A percentile compares a stretch with the other conserved stretches of the same genome.
phyloP scores from a whole-genome alignment of 2,329 filamentous ascomycete species.

The Aspergillus hortae region DNA sequence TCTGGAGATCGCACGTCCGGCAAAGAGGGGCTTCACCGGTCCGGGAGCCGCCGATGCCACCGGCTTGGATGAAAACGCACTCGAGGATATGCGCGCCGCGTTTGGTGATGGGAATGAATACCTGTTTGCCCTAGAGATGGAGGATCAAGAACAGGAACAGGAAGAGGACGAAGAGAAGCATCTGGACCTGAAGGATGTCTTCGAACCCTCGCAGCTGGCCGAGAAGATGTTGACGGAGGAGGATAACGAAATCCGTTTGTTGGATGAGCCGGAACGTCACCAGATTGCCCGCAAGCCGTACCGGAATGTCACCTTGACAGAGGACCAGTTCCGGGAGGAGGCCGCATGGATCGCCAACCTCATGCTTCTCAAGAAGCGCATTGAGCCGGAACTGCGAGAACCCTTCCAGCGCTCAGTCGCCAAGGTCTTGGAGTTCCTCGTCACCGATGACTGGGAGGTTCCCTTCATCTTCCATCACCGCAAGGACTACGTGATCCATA shows the following conservation, averaged over 20 bases:
- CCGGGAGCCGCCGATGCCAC: constrained; percentile 71
- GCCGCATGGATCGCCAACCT: constrained; percentile 86
- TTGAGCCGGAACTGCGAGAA: constrained; percentile 67
- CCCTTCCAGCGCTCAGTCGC: constrained; percentile 85
- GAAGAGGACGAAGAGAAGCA: constrained; percentile 75
- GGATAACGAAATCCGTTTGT: constrained; percentile 84
- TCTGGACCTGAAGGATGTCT: constrained; percentile 94
- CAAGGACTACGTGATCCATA: constrained; percentile 95
- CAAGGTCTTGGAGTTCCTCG: constrained; percentile 93
- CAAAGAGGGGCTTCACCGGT: constrained; percentile 64
- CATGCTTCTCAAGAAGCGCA: constrained; percentile 81
- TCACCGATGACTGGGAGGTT: constrained; percentile 89
- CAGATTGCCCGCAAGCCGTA: constrained; percentile 89
- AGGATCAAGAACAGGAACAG: constrained; percentile 78
- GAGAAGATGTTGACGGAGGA: constrained; percentile 95
- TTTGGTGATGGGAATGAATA: constrained; percentile 97
- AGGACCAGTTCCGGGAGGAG: constrained; percentile 87
- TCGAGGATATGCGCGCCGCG: constrained; percentile 94
- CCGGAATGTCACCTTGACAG: constrained; percentile 72
- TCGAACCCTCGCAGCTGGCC: constrained; percentile 89
- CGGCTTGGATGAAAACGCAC: constrained; percentile 83
- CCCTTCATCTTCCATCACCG: constrained; percentile 98
- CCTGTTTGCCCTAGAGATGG: constrained; percentile 85
- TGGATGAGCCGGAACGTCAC: constrained; percentile 89
- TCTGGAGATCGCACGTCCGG: constrained; percentile 79